These are phyloP conservation scores for Pelargonium nanum DNA, from an alignment of 345 rosid genomes.

Conservation along the genomic window DNA sequence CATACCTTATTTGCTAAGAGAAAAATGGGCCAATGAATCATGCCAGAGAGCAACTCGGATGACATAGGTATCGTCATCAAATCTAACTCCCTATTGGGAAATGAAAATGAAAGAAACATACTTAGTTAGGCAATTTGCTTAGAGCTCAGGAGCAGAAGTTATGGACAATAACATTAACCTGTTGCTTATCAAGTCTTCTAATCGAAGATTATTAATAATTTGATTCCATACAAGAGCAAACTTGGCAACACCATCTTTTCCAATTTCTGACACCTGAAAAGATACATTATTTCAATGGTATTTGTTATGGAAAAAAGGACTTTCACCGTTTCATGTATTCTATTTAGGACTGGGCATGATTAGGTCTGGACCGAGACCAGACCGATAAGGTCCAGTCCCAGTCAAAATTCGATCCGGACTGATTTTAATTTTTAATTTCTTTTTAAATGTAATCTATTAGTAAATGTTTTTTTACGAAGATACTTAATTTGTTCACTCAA, in stretches of 20 bases:
- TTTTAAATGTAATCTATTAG: too few species aligned
- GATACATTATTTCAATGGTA: conserved; percentile 5
- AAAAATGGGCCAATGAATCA: conserved; percentile 85
- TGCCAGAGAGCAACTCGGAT: conserved; percentile 48
- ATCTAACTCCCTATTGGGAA: conserved; percentile 63
- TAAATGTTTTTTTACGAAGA: too few species aligned
- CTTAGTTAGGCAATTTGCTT: conserved; percentile 4
- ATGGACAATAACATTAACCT: conserved; percentile 26
- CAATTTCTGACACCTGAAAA: conserved; percentile 37
- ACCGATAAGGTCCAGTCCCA: too few species aligned
- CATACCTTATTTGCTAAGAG: conserved; percentile 84
- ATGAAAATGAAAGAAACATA: conserved; percentile 3
- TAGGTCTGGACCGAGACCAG: too few species aligned
- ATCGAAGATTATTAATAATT: conserved; percentile 58
- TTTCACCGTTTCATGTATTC: conserved; percentile 1
- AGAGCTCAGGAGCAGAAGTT: conserved; percentile 1
- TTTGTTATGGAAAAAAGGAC: conserved; percentile 1
- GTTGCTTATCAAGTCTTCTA: conserved; percentile 91
- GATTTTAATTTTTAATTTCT: too few species aligned
- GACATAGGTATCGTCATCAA: conserved; percentile 77
- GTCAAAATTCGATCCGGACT: too few species aligned
- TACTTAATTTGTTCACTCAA: too few species aligned
- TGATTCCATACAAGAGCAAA: conserved; percentile 92
- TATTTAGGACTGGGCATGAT: too few species aligned
- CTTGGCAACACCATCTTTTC: conserved; percentile 49